Evolutionary conservation across 2,329 filamentous ascomycete genomes (phyloP).

Genomic region (Aspergillus sp.): DNA sequence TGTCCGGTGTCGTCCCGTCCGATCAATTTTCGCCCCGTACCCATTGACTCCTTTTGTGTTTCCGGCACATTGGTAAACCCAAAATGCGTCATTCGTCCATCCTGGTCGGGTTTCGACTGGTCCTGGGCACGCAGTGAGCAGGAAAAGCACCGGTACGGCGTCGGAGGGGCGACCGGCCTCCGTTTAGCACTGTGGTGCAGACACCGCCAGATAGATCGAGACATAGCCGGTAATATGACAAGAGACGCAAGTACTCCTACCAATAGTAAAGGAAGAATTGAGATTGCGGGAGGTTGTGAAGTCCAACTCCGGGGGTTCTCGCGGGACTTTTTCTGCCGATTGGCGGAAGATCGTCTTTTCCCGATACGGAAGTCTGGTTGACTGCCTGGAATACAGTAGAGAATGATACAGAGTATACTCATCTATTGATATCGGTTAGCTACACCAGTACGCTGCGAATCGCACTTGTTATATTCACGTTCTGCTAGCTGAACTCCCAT

Average conservation of each 20-base stretch:
- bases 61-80: constrained; percentile 81
- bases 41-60: constrained; percentile 63
- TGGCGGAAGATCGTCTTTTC: background rate
- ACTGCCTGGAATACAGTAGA: too few relatives aligned
- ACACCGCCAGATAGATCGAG: constrained; percentile 29
- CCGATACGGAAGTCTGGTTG: background rate
- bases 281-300: background rate
- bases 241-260: background rate
- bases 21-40: constrained; percentile 29
- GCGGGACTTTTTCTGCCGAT: constrained; percentile 3
- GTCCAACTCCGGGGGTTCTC: background rate
- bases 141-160: constrained; percentile 44
- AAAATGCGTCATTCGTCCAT: constrained; percentile 69
- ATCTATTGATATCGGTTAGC: too few relatives aligned
- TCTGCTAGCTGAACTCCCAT: constrained; percentile 14
- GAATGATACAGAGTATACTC: too few relatives aligned
- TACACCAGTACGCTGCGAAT: constrained; percentile 4
- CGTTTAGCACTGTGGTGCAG: constrained; percentile 28
- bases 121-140: constrained; percentile 37
- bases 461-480: constrained; percentile 14
- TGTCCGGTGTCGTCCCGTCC: too few relatives aligned
- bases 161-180: constrained; percentile 15
- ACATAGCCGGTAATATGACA: constrained; percentile 14
- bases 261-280: background rate
- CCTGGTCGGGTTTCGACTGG: constrained; percentile 23